These are phyloP conservation scores for Trichosporon coremiiforme DNA, from an alignment of 1,284 basidiomycete species.

Conservation along the genomic window DNA sequence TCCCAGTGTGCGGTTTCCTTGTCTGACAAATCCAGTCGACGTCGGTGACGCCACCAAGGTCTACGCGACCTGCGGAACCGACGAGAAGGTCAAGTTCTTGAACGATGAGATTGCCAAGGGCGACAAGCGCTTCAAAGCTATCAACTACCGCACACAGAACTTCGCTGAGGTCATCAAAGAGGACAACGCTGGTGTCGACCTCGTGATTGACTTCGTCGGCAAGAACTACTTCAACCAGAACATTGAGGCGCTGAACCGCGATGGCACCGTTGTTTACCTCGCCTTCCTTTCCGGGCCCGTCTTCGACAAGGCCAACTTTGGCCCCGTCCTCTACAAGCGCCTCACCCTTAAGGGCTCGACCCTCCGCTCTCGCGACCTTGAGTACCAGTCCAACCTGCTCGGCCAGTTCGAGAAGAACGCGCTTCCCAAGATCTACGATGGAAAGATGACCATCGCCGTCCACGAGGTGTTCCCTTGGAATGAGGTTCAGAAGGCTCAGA, in stretches of 20 bases:
- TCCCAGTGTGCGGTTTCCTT: slow-evolving; percentile 56
- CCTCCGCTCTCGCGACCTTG: slow-evolving; percentile 72
- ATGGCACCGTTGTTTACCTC: slow-evolving; percentile 69
- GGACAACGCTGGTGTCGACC: slow-evolving; percentile 58
- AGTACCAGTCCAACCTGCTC: slow-evolving; percentile 80
- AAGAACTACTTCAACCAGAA: slow-evolving; percentile 82
- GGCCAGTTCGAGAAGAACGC: slow-evolving; percentile 65
- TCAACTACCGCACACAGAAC: slow-evolving; percentile 81
- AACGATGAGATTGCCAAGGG: slow-evolving; percentile 57
- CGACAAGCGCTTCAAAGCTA: slow-evolving; percentile 68
- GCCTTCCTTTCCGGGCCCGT: slow-evolving; percentile 63
- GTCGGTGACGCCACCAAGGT: slow-evolving; percentile 61
- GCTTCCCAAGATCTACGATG: slow-evolving; percentile 66
- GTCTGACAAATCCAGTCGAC: slow-evolving; percentile 32
- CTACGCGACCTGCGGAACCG: slow-evolving; percentile 79
- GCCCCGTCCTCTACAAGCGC: slow-evolving; percentile 73
- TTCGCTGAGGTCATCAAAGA: slow-evolving; percentile 59
- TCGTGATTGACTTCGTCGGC: slow-evolving; percentile 76
- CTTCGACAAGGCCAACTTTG: slow-evolving; percentile 66
- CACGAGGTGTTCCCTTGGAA: slow-evolving; percentile 82
- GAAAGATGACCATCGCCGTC: slow-evolving; percentile 71
- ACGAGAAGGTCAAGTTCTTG: slow-evolving; percentile 81
- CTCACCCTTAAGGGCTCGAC: slow-evolving; percentile 88
- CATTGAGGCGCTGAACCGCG: slow-evolving; percentile 70
- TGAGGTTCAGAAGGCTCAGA: slow-evolving; percentile 78